Percentiles rank a stretch among this genome's conserved stretches.
Conservation (phyloP, 2,329 filamentous ascomycete species). For the Alternaria burnsii region DNA sequence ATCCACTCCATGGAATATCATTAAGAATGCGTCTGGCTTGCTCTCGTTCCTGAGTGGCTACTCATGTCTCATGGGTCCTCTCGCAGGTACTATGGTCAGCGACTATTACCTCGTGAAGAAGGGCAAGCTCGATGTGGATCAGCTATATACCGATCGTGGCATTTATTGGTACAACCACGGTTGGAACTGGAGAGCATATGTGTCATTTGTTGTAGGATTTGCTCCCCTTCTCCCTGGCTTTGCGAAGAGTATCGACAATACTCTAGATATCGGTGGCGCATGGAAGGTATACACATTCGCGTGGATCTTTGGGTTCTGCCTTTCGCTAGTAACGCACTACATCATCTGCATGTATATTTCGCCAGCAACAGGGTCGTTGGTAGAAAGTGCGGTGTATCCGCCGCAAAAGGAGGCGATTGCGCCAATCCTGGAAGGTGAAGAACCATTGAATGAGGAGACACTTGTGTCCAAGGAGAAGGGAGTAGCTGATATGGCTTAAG, state of each 20-base stretch:
- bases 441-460: constrained; percentile 27
- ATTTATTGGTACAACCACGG: constrained; percentile 48
- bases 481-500: constrained; percentile 24
- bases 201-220: constrained; percentile 43
- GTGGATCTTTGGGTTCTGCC: constrained; percentile 54
- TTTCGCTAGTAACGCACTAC: constrained; percentile 50
- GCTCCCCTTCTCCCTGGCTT: constrained; percentile 51
- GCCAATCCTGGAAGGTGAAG: constrained; percentile 32
- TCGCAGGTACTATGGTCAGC: constrained; percentile 47
- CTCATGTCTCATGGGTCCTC: constrained; percentile 49
- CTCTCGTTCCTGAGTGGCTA: constrained; percentile 49
- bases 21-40: constrained; percentile 47
- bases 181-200: constrained; percentile 48
- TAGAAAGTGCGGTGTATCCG: constrained; percentile 51
- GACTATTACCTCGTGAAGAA: constrained; percentile 50
- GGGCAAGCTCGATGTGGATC: constrained; percentile 44
- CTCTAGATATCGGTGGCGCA: constrained; percentile 50
- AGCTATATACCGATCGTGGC: constrained; percentile 43
- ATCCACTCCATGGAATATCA: constrained; percentile 50
- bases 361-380: constrained; percentile 42
- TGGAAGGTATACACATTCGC: constrained; percentile 56
- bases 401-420: constrained; percentile 42
- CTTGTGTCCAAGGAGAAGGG: constrained; percentile 40
- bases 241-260: constrained; percentile 50
- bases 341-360: constrained; percentile 53